These are phyloP conservation scores for Simplicillium sp. DNA, from an alignment of 2,329 filamentous ascomycete genomes.

Conservation along the genomic window DNA sequence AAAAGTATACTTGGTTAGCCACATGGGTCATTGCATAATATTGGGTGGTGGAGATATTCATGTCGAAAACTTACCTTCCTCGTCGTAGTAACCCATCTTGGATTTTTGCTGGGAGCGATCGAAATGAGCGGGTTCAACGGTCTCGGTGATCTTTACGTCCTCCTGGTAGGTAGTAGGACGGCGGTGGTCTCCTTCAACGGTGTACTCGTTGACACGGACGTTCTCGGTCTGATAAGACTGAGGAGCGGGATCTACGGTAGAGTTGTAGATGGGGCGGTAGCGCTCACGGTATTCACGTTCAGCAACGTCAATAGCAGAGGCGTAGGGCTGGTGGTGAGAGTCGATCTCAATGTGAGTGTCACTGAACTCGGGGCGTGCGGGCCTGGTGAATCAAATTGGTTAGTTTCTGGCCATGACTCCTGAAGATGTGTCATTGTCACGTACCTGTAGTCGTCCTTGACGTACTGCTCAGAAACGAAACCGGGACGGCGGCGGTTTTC, in stretches of 20 bases:
- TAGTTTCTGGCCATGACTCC: conserved; percentile 3
- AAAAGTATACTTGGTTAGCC: background rate
- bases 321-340: conserved; percentile 35
- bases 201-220: conserved; percentile 22
- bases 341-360: conserved; percentile 61
- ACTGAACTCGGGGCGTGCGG: conserved; percentile 38
- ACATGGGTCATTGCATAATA: background rate
- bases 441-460: conserved; percentile 44
- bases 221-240: conserved; percentile 16
- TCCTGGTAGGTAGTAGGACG: conserved; percentile 39
- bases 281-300: conserved; percentile 59
- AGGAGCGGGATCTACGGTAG: conserved; percentile 19
- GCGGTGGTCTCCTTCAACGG: conserved; percentile 25
- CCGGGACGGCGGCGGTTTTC: conserved; percentile 66
- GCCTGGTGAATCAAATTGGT: conserved; percentile 13
- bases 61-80: conserved; percentile 38
- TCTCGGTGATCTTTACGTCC: conserved; percentile 54
- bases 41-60: conserved; percentile 2
- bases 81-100: conserved; percentile 60
- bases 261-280: conserved; percentile 40
- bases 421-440: conserved; percentile 17
- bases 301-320: conserved; percentile 50
- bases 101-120: conserved; percentile 31
- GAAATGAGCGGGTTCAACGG: conserved; percentile 45
- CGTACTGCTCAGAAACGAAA: conserved; percentile 43